Evolutionary conservation across 2,329 filamentous ascomycete genomes (phyloP).

Genomic region (Talaromyces albobiverticillius): DNA sequence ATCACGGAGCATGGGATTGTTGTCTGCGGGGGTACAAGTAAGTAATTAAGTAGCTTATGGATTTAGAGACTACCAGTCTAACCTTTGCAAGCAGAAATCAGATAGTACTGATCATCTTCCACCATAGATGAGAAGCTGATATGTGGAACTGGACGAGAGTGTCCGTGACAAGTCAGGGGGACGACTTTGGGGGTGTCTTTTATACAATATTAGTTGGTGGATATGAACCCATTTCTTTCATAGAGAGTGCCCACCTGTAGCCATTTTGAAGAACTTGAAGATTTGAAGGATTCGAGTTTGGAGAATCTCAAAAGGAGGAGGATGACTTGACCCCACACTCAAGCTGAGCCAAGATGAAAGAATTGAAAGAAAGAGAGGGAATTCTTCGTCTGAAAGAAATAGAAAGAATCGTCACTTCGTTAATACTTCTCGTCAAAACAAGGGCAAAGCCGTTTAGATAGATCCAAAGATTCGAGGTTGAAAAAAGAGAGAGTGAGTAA

Average conservation of each 20-base stretch:
- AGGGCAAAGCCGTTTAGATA: not conserved
- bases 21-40: constrained; percentile 61
- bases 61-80: constrained; percentile 12
- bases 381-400: not conserved
- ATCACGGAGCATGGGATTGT: constrained; percentile 97
- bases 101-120: constrained; percentile 80
- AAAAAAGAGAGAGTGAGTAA: not conserved
- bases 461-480: not conserved
- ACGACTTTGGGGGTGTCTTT: constrained; percentile 61
- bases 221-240: not conserved
- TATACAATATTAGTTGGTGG: too few relatives aligned
- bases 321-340: too few relatives aligned
- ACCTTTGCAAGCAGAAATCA: constrained; percentile 94
- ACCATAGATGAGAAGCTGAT: constrained; percentile 82
- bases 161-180: constrained; percentile 89
- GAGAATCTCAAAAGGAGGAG: too few relatives aligned
- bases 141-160: constrained; percentile 88
- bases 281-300: not conserved
- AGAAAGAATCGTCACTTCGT: constrained; percentile 8
- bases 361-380: not conserved
- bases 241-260: not conserved
- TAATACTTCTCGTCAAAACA: not conserved
- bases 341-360: not conserved
- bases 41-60: constrained; percentile 12
- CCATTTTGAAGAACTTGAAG: not conserved